Evolutionary conservation across 345 rosid species (phyloP).

Genomic region (Lenwebbia sp.): DNA sequence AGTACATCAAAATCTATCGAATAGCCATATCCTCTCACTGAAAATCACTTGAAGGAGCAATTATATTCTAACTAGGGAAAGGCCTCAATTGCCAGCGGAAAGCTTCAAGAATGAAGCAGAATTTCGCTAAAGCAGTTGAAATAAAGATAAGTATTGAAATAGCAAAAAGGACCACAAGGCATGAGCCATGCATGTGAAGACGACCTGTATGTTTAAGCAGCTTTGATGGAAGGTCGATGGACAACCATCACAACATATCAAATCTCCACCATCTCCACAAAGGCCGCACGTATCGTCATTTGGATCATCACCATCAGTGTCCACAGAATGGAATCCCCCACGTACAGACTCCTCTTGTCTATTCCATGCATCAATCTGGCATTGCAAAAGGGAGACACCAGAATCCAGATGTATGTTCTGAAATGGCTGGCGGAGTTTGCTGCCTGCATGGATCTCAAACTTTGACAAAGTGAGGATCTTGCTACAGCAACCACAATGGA

Average conservation of each 20-base stretch:
- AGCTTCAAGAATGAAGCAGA: not conserved
- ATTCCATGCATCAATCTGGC: constrained; percentile 86
- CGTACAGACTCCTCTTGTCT: constrained; percentile 43
- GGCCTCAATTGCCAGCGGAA: not conserved
- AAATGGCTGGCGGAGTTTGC: constrained; percentile 66
- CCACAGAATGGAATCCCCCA: constrained; percentile 46
- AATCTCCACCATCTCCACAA: constrained; percentile 97
- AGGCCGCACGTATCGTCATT: constrained; percentile 96
- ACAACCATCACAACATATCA: constrained; percentile 93
- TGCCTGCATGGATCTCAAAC: constrained; percentile 93
- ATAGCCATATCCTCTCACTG: not conserved
- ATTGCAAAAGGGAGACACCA: constrained; percentile 75
- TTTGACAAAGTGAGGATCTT: constrained; percentile 57
- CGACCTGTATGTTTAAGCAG: constrained; percentile 71
- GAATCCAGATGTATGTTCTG: constrained; percentile 75
- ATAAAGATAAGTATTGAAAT: not conserved
- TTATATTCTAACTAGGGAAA: not conserved
- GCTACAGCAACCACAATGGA: constrained; percentile 89
- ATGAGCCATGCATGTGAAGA: not conserved
- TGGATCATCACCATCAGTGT: constrained; percentile 73
- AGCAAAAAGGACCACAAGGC: not conserved
- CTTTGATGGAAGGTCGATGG: constrained; percentile 93
- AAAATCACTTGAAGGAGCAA: not conserved
- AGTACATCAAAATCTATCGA: not conserved
- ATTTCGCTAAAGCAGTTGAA: not conserved